A percentile compares a stretch with the other conserved stretches of the same genome.
Evolutionary conservation across 2,329 filamentous ascomycete genomes (phyloP).

Genomic region (Onygenales sp.): DNA sequence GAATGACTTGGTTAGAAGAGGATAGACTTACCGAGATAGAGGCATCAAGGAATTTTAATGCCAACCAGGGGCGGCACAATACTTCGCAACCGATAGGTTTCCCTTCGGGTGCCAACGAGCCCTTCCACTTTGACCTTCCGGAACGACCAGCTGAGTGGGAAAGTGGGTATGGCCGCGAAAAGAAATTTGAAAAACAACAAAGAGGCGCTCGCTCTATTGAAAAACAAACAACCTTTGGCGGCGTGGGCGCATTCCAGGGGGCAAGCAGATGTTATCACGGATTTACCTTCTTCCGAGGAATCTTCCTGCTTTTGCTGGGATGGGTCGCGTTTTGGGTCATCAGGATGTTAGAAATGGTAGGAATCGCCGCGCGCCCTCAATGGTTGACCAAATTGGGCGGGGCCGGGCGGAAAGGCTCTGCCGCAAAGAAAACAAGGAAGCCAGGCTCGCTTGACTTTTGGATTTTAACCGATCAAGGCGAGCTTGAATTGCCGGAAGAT

Average conservation of each 20-base stretch:
- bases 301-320: slow-evolving; percentile 55
- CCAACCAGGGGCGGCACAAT: not conserved
- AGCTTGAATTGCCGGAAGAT: slow-evolving; percentile 47
- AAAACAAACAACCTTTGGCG: slow-evolving; percentile 39
- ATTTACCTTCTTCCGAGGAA: slow-evolving; percentile 64
- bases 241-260: slow-evolving; percentile 69
- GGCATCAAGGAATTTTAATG: slow-evolving; percentile 23
- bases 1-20: slow-evolving; percentile 85
- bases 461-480: slow-evolving; percentile 44
- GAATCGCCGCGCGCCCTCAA: slow-evolving; percentile 52
- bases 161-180: slow-evolving; percentile 38
- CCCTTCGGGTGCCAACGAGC: slow-evolving; percentile 16
- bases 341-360: slow-evolving; percentile 47
- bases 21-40: slow-evolving; percentile 73
- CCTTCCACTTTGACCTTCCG: slow-evolving; percentile 25
- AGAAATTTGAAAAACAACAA: slow-evolving; percentile 33
- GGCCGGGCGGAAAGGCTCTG: slow-evolving; percentile 14
- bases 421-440: slow-evolving; percentile 9
- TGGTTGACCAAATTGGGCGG: slow-evolving; percentile 46
- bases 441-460: slow-evolving; percentile 41
- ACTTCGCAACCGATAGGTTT: not conserved
- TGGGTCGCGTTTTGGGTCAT: slow-evolving; percentile 48
- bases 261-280: slow-evolving; percentile 69
- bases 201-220: slow-evolving; percentile 26
- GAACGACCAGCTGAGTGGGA: slow-evolving; percentile 29